Percentiles rank a stretch among this genome's conserved stretches.
Evolutionary conservation across 176 grass and related monocot genomes (phyloP).

Genomic region (Leersia perrieri): DNA sequence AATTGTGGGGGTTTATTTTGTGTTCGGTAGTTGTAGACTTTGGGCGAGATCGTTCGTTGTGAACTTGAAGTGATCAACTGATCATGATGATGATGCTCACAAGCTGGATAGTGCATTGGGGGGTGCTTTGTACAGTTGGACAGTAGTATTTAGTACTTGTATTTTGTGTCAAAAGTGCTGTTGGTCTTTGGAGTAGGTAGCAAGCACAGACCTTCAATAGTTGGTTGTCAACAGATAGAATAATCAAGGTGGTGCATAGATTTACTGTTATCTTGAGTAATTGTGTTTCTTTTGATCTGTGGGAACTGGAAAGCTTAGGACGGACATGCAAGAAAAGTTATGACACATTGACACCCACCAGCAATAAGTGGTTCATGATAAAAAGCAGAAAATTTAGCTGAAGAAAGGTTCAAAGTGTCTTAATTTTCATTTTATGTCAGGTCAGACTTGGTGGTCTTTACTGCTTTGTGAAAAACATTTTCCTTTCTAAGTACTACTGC

Average conservation of each 20-base stretch:
- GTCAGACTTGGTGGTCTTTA: slow-evolving; percentile 18
- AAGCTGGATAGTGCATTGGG: slow-evolving; percentile 1
- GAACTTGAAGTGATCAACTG: neutral
- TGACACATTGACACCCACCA: slow-evolving; percentile 24
- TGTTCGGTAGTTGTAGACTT: slow-evolving; percentile 28
- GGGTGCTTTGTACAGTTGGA: neutral
- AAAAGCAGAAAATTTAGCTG: slow-evolving; percentile 10
- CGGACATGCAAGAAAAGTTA: slow-evolving; percentile 4
- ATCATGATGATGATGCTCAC: slow-evolving; percentile 33
- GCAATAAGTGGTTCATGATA: slow-evolving; percentile 39
- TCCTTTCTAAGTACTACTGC: neutral
- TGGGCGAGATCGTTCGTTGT: neutral
- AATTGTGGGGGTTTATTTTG: slow-evolving; percentile 1
- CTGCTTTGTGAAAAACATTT: neutral
- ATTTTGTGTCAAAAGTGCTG: neutral
- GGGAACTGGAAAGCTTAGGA: neutral
- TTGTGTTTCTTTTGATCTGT: slow-evolving; percentile 12
- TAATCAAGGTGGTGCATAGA: neutral
- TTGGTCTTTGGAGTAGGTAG: slow-evolving; percentile 10
- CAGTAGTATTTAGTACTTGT: neutral
- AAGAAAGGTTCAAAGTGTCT: slow-evolving; percentile 16
- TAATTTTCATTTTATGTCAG: slow-evolving; percentile 13
- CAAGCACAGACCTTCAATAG: neutral
- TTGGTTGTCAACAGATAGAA: neutral
- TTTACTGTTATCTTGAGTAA: neutral